A percentile compares a stretch with the other conserved stretches of the same genome.
These are phyloP conservation scores for Gastrolobium bilobum DNA, from an alignment of 306 rosid species.

Conservation along the genomic window DNA sequence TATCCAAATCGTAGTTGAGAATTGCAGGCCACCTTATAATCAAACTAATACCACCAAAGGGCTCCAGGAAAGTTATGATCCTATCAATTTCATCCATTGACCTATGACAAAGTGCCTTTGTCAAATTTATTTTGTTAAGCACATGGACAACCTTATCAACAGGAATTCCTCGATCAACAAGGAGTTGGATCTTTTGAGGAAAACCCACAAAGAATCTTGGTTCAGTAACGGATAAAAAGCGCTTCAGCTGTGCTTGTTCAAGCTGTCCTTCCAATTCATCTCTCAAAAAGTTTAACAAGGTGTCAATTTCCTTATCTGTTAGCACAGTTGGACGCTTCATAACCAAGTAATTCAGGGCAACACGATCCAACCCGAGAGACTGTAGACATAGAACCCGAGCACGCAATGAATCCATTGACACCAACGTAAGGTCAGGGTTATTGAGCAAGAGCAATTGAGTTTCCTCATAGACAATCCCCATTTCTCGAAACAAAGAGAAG, in stretches of 20 bases:
- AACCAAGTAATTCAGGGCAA: slow-evolving; percentile 54
- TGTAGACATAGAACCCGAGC: slow-evolving; percentile 58
- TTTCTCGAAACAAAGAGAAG: slow-evolving; percentile 59
- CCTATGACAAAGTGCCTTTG: slow-evolving; percentile 69
- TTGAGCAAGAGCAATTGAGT: slow-evolving; percentile 51
- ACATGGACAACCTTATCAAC: slow-evolving; percentile 60
- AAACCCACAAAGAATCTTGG: slow-evolving; percentile 57
- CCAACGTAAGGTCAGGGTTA: slow-evolving; percentile 51
- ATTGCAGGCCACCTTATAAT: slow-evolving; percentile 65
- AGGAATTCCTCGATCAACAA: slow-evolving; percentile 64
- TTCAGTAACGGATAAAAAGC: slow-evolving; percentile 52
- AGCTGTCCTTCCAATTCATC: slow-evolving; percentile 64
- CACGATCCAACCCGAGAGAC: slow-evolving; percentile 62
- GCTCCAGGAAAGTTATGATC: slow-evolving; percentile 55
- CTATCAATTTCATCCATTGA: slow-evolving; percentile 67
- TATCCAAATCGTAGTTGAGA: slow-evolving; percentile 69
- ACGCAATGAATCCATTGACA: slow-evolving; percentile 54
- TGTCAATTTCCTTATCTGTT: slow-evolving; percentile 61
- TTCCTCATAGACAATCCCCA: slow-evolving; percentile 63
- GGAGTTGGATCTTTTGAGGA: slow-evolving; percentile 65
- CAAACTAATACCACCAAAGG: slow-evolving; percentile 69
- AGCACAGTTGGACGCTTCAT: slow-evolving; percentile 55
- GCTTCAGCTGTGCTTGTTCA: slow-evolving; percentile 58
- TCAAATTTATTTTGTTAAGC: slow-evolving; percentile 67
- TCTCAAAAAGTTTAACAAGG: slow-evolving; percentile 57